A percentile compares a stretch with the other conserved stretches of the same genome.
phyloP scores from a whole-genome alignment of 2,329 filamentous ascomycete genomes.

The Xylaria digitata region DNA sequence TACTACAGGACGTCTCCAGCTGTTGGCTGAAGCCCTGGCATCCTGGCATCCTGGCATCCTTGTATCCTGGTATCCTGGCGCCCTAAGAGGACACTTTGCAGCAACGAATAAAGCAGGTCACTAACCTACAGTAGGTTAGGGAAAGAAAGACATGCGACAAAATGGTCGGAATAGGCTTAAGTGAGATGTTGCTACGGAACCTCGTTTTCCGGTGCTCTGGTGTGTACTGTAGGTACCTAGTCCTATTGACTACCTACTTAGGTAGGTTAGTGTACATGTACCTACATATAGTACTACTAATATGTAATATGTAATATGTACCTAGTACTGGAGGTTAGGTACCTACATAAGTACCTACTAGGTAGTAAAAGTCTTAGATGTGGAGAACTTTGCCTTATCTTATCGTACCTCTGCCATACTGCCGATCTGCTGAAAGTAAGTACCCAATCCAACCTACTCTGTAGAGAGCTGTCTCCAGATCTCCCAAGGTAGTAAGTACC shows the following conservation, averaged over 20 bases:
- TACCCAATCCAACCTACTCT: too few species aligned
- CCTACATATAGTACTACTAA: not conserved
- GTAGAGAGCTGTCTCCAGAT: too few species aligned
- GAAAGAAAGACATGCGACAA: slow-evolving; percentile 14
- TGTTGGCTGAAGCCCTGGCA: not conserved
- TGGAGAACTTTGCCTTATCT: not conserved
- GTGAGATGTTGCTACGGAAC: slow-evolving; percentile 16
- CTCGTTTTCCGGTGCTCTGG: slow-evolving; percentile 17
- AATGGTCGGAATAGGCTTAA: slow-evolving; percentile 26
- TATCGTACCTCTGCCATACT: slow-evolving; percentile 15
- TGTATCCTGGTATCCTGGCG: not conserved
- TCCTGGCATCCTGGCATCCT: not conserved
- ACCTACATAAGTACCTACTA: too few species aligned
- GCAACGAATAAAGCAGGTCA: slow-evolving; percentile 31
- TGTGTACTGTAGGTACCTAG: too few species aligned
- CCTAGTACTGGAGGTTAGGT: not conserved
- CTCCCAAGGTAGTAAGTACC: too few species aligned
- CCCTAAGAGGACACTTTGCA: slow-evolving; percentile 49
- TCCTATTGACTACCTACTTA: not conserved
- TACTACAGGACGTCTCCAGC: not conserved
- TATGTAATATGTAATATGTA: not conserved
- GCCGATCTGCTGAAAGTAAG: too few species aligned
- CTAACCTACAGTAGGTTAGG: not conserved
- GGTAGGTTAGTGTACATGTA: not conserved
- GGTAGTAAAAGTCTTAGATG: too few species aligned